Evolutionary conservation across 179 eudicot genomes (phyloP), one percentile per base, ranked within the genome.

Genomic region (Vitellaria paradoxa): DNA sequence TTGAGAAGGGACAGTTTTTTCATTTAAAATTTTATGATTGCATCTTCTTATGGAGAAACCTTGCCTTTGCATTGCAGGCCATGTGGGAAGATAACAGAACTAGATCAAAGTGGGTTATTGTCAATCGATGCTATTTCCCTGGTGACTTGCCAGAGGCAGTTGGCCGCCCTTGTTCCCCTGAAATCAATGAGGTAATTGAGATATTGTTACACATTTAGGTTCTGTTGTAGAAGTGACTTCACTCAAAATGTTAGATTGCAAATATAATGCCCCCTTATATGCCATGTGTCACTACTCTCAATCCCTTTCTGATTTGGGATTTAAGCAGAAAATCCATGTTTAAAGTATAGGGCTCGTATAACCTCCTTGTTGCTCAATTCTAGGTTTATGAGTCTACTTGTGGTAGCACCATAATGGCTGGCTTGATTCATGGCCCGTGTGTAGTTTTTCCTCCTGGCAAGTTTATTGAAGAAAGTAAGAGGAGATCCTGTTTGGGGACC

Each of bases 31-130:
- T 72, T 47, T 11, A 30, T 45, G 53, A 52, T 55, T 14, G 61
- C 21, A 65, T 42, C 37, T 74, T 79, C 61, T 57, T 21, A 59
- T 37, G 57, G 70, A 74, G 64, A 60, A 68, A 30, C 24, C 18
- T 15, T 55, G 7, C 20, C 68, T 74, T 62, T 59, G 30, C 67
- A 47, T 73, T 83, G 80, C 87, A 96, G 99, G 91, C 87, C 81
- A 93, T 96, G 98, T 96, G 99, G 99, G 99, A 96, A 85, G 98
- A 96, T 76, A 76, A 78, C 66, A 83, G 82, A 81, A 93, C 88
- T 77, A 78, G 81, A 79, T 81, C 71, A 57, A 96, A 92, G 76
- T 90, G 96, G 96, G 91, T 89, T 77, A 65, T 70, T 55, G 92
- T 85, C 65, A 89, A 85, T 57, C 86, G 78, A 67, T 96, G 97